phyloP scores from a whole-genome alignment of 2,329 filamentous ascomycete species.

The Leptosphaerulina australis region DNA sequence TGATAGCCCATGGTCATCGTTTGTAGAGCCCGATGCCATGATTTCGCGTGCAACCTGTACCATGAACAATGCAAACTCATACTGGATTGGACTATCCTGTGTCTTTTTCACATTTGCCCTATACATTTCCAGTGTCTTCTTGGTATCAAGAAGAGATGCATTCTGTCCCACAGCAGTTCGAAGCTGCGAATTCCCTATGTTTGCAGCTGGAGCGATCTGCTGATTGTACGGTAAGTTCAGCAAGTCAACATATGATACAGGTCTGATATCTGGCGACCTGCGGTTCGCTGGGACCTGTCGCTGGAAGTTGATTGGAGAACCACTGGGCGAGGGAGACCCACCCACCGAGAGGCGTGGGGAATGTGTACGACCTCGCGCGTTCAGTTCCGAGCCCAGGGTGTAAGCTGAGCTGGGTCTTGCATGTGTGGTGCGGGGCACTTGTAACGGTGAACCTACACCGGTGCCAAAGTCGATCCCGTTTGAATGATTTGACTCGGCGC shows the following conservation, averaged over 20 bases:
- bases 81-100: slow-evolving; percentile 85
- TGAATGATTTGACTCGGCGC: slow-evolving; percentile 40
- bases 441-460: slow-evolving; percentile 34
- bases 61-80: slow-evolving; percentile 95
- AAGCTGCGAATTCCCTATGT: slow-evolving; percentile 80
- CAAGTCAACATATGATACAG: slow-evolving; percentile 66
- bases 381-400: slow-evolving; percentile 73
- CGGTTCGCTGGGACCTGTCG: slow-evolving; percentile 59
- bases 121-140: slow-evolving; percentile 98
- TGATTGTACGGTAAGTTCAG: slow-evolving; percentile 78
- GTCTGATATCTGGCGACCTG: slow-evolving; percentile 63
- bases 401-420: slow-evolving; percentile 77
- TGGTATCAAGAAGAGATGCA: slow-evolving; percentile 85
- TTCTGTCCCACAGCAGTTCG: slow-evolving; percentile 82
- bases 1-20: slow-evolving; percentile 53
- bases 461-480: slow-evolving; percentile 41
- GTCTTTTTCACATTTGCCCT: slow-evolving; percentile 97
- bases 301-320: slow-evolving; percentile 51
- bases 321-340: slow-evolving; percentile 47
- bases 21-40: slow-evolving; percentile 35
- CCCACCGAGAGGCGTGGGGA: slow-evolving; percentile 59
- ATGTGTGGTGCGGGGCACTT: slow-evolving; percentile 61
- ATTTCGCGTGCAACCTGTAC: slow-evolving; percentile 86
- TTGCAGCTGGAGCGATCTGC: slow-evolving; percentile 67
- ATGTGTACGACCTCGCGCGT: slow-evolving; percentile 64